Percentiles rank a stretch among this genome's conserved stretches.
phyloP scores from a whole-genome alignment of 176 grass and related monocot species.

The Bolboschoenus planiculmis region DNA sequence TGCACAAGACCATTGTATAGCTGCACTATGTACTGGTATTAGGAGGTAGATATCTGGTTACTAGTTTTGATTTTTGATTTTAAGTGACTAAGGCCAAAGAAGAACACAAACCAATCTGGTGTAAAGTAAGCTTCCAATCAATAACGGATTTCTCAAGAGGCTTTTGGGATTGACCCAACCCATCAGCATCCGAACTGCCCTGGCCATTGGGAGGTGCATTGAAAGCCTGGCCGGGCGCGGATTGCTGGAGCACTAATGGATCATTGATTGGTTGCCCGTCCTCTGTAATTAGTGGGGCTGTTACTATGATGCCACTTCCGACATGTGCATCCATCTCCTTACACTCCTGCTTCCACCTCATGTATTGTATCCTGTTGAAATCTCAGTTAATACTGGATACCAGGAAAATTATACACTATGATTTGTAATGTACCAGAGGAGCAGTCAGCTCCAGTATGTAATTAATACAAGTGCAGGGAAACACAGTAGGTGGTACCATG shows the following conservation, averaged over 20 bases:
- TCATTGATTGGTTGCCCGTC: constrained; percentile 81
- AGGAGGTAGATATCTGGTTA: not conserved
- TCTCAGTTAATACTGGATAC: not conserved
- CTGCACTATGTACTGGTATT: not conserved
- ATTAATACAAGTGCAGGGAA: not conserved
- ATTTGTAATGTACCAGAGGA: not conserved
- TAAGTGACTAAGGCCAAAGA: constrained; percentile 19
- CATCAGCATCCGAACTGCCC: constrained; percentile 9
- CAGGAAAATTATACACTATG: not conserved
- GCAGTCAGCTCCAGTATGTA: not conserved
- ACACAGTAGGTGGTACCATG: not conserved
- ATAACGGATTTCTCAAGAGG: constrained; percentile 72
- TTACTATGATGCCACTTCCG: constrained; percentile 86
- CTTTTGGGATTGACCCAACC: constrained; percentile 13
- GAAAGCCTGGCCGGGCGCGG: constrained; percentile 27
- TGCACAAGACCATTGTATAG: not conserved
- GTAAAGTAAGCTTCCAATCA: constrained; percentile 91
- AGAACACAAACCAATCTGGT: constrained; percentile 81
- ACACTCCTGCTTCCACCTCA: constrained; percentile 91
- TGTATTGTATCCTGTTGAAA: constrained; percentile 65
- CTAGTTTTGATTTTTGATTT: not conserved
- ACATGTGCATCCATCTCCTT: constrained; percentile 85
- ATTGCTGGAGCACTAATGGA: constrained; percentile 86
- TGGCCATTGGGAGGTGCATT: constrained; percentile 12
- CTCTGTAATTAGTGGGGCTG: constrained; percentile 86